Evolutionary conservation across 2,329 filamentous ascomycete genomes (phyloP), one percentile per base, ranked within the genome.

Genomic region (Penicillium sp.): DNA sequence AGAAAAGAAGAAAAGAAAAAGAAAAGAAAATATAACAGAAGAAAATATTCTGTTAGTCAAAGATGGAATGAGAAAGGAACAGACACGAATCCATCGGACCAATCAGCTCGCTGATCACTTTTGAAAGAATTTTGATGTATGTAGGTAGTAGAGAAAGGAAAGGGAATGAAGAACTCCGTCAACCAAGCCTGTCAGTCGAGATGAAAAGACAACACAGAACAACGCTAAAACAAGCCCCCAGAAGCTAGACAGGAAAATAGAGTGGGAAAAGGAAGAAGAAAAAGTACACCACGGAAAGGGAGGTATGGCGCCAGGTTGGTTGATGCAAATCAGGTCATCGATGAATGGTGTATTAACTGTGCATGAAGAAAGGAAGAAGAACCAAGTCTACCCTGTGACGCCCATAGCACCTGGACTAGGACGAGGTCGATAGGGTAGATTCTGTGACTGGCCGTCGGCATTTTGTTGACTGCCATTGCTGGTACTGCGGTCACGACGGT

Each of bases 351-450:
- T 58, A 56, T 56, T 46, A 63, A 52, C 60, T 63, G 60, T 66
- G 64, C 57, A 64, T 50, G 53, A 57, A 59, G 52, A 56, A 47
- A 60, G 51, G 55, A 58, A 48, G 29, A 53, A 52, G 26, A 62
- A 58, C 47, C 44, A 26, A 48, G 31, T 60, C 64, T 65, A 75
- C 47, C 71, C 65, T 58, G 73, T 73, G 57, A 75, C 72, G 16
- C 73, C 73, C 73, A 75, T 75, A n/a, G 73, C 68, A 24, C 73
- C 72, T 26, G 70, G 64, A 57, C 68, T 70, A 22, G 71, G 70
- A 56, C 74, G 73, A 52, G 70, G 62, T 54, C 75, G 67, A 57
- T 76, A 75, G 31, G 73, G 66, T 35, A 75, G 48, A 31, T 69
- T 70, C 51, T 73, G 70, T 43, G 67, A 51, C 48, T 73, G 71